Conservation (phyloP, 179 eudicot species). For the Spergularia azorica region DNA sequence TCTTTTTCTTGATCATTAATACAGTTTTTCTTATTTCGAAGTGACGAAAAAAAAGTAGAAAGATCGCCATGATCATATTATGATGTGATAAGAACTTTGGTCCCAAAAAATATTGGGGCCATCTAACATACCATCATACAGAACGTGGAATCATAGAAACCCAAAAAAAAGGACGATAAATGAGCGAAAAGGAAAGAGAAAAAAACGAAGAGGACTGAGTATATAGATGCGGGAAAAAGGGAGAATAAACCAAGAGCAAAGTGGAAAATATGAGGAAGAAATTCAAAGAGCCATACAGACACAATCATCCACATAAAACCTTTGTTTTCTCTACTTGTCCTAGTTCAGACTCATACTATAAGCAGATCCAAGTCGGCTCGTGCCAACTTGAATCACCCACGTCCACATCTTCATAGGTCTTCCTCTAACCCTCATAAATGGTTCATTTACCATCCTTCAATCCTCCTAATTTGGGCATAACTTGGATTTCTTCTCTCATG, state of each 20-base stretch:
- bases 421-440: not conserved
- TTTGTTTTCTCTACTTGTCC: not conserved
- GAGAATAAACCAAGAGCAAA: not conserved
- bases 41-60: not conserved
- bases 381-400: not conserved
- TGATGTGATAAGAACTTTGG: not conserved
- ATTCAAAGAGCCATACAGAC: not conserved
- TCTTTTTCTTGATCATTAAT: no score
- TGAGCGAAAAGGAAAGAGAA: not conserved
- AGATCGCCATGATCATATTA: not conserved
- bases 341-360: not conserved
- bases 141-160: not conserved
- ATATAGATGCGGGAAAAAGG: not conserved
- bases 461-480: not conserved
- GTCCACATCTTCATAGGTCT: not conserved
- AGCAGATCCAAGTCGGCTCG: not conserved
- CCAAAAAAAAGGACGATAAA: not conserved
- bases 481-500: not conserved
- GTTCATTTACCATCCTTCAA: not conserved
- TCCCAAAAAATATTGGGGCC: not conserved
- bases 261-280: not conserved
- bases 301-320: not conserved
- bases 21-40: no score
- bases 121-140: not conserved
- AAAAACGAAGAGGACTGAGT: not conserved